Conservation (phyloP, 1,139 yeast genomes). For the Trichomonascaceae sp. region DNA sequence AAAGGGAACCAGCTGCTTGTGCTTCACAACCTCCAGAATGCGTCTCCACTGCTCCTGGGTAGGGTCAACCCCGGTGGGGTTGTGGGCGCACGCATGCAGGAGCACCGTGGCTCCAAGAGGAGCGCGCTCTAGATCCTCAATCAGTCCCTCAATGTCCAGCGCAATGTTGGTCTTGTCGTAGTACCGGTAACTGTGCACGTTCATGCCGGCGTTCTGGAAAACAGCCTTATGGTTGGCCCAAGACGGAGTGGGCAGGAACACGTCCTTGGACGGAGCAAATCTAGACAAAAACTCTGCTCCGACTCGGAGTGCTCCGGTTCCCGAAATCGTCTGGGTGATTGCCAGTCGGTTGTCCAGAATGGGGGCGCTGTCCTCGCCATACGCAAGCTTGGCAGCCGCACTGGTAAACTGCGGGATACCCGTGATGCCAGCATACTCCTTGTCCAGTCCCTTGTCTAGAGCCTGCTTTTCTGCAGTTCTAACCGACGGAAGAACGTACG, state of each 20-base stretch:
- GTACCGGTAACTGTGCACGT: constrained; percentile 45
- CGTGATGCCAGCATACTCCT: constrained; percentile 79
- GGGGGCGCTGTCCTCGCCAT: constrained; percentile 30
- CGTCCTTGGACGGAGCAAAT: constrained; percentile 35
- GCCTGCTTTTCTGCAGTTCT: constrained; percentile 33
- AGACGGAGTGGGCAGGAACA: constrained; percentile 55
- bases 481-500: constrained; percentile 88
- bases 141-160: constrained; percentile 55
- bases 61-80: constrained; percentile 96
- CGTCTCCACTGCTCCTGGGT: constrained; percentile 71
- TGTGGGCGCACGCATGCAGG: constrained; percentile 93
- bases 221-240: constrained; percentile 62
- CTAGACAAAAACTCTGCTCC: constrained; percentile 49
- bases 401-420: constrained; percentile 67
- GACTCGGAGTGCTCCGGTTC: constrained; percentile 62
- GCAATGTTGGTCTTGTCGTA: constrained; percentile 52
- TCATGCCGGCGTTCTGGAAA: constrained; percentile 34
- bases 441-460: constrained; percentile 43
- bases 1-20: constrained; percentile 62
- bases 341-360: constrained; percentile 36
- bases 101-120: constrained; percentile 70
- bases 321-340: constrained; percentile 56
- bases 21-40: constrained; percentile 48
- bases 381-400: constrained; percentile 57
- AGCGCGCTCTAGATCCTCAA: constrained; percentile 53